Evolutionary conservation across 805 yeast species (phyloP).

Genomic region (Grigorovia transvaalensis): DNA sequence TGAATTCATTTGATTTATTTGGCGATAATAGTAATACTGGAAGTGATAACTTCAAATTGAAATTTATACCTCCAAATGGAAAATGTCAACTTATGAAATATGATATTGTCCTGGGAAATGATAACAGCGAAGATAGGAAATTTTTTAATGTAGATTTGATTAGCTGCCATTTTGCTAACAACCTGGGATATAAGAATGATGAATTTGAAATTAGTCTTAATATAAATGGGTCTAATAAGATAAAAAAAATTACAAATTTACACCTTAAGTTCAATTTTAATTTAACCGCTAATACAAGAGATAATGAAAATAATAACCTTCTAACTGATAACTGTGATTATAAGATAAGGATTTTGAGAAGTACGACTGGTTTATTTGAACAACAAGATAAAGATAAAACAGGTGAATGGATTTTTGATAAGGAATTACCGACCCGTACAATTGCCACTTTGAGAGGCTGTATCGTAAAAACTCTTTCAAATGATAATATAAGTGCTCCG

Average conservation of each 20-base stretch:
- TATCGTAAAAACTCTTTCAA: slow-evolving; percentile 23
- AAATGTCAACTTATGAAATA: slow-evolving; percentile 52
- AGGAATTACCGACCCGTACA: slow-evolving; percentile 49
- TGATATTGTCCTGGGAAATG: slow-evolving; percentile 38
- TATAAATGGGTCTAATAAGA: slow-evolving; percentile 32
- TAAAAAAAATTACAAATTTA: slow-evolving; percentile 40
- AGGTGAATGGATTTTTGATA: slow-evolving; percentile 51
- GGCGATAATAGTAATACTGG: not conserved
- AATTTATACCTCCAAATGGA: slow-evolving; percentile 88
- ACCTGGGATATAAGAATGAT: slow-evolving; percentile 29
- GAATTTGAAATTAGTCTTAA: slow-evolving; percentile 31
- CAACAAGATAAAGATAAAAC: slow-evolving; percentile 36
- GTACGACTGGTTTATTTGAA: slow-evolving; percentile 70
- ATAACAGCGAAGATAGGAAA: slow-evolving; percentile 1
- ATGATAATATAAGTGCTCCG: not conserved
- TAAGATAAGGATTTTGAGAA: slow-evolving; percentile 45
- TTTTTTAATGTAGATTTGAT: slow-evolving; percentile 17
- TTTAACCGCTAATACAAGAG: slow-evolving; percentile 4
- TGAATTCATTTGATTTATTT: slow-evolving; percentile 16
- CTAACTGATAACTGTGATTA: slow-evolving; percentile 14
- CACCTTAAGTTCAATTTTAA: slow-evolving; percentile 29
- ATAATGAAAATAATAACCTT: slow-evolving; percentile 5
- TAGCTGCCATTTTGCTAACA: slow-evolving; percentile 22
- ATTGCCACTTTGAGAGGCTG: slow-evolving; percentile 59
- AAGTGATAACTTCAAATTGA: slow-evolving; percentile 22